Evolutionary conservation across 83 land plant genomes (phyloP).

Genomic region (Picea engelmannii): DNA sequence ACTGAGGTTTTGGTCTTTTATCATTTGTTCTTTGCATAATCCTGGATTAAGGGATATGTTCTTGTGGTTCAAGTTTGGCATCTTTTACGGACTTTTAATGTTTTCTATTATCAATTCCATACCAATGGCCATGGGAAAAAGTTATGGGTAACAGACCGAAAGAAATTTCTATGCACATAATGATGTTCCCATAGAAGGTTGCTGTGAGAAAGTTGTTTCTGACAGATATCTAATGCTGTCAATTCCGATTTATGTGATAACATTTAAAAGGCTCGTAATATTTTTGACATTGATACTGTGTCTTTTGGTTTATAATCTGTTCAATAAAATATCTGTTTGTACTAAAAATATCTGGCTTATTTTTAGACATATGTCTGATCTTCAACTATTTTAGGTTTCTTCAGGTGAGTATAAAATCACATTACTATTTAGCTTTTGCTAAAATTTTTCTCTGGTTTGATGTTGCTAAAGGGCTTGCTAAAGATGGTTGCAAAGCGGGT

Average conservation of each 20-base stretch:
- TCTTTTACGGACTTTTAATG: not conserved
- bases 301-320: not conserved
- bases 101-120: not conserved
- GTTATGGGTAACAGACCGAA: not conserved
- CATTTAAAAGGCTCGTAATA: no score
- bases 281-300: not conserved
- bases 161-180: not conserved
- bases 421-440: not conserved
- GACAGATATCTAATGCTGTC: no score
- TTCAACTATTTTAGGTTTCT: not conserved
- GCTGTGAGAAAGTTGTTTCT: not conserved
- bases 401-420: not conserved
- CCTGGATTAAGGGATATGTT: no score
- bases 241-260: no score
- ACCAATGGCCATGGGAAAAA: no score
- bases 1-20: no score
- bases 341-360: no score
- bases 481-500: slow-evolving; percentile 86
- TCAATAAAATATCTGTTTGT: no score
- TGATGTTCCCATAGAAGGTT: not conserved
- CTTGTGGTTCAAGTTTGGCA: not conserved
- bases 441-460: not conserved
- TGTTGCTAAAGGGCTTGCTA: slow-evolving; percentile 64
- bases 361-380: no score
- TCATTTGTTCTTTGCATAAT: no score